Evolutionary conservation across 192 early-diverging fungal genomes (phyloP).

Genomic region (Coemansia erecta): DNA sequence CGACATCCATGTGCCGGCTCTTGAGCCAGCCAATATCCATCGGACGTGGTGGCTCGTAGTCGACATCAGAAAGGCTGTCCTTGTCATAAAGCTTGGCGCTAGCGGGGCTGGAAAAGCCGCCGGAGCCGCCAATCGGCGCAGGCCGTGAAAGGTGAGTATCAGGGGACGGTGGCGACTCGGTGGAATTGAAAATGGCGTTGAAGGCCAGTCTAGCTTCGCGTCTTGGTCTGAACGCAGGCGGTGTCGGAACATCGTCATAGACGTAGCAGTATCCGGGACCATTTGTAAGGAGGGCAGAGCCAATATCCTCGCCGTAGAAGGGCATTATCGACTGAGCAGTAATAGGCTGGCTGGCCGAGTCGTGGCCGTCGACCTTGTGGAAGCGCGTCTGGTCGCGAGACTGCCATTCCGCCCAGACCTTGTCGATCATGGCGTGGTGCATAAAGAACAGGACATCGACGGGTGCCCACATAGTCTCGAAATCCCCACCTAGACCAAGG

Average conservation of each 20-base stretch:
- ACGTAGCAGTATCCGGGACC: slow-evolving; percentile 50
- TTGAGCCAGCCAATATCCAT: slow-evolving; percentile 37
- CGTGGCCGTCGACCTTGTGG: slow-evolving; percentile 37
- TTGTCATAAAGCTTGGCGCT: neutral
- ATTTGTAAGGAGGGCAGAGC: slow-evolving; percentile 31
- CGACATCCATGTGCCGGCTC: slow-evolving; percentile 31
- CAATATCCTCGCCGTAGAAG: slow-evolving; percentile 44
- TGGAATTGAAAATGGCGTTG: slow-evolving; percentile 14
- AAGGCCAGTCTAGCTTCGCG: slow-evolving; percentile 5
- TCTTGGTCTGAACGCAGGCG: slow-evolving; percentile 18
- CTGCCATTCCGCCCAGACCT: slow-evolving; percentile 62
- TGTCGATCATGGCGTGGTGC: slow-evolving; percentile 68
- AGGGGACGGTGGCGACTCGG: neutral
- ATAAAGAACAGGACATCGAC: slow-evolving; percentile 63
- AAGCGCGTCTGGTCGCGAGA: slow-evolving; percentile 28
- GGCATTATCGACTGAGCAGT: slow-evolving; percentile 39
- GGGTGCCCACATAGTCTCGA: slow-evolving; percentile 55
- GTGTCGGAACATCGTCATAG: slow-evolving; percentile 45
- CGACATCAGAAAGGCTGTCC: neutral
- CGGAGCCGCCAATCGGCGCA: neutral
- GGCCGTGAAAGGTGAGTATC: neutral
- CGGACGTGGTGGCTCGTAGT: slow-evolving; percentile 42
- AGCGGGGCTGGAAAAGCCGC: neutral
- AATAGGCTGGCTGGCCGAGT: slow-evolving; percentile 25
- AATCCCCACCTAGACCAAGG: slow-evolving; percentile 52